Evolutionary conservation across 108 stramenopile species (phyloP), one percentile per base, ranked within the genome.

Genomic region (Pseudonitzschia multistriata): DNA sequence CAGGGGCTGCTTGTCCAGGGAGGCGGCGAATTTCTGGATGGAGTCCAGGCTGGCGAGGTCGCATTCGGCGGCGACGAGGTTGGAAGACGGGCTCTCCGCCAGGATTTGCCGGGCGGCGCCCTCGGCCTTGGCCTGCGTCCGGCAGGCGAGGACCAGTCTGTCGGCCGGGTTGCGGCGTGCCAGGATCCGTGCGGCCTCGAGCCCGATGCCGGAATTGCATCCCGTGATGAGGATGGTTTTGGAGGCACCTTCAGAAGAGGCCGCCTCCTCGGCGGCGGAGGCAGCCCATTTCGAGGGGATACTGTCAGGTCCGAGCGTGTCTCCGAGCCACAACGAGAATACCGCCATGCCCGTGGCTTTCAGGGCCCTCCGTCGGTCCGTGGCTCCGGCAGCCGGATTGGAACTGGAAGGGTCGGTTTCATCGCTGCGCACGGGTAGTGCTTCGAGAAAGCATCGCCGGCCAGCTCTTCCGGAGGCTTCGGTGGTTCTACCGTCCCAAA

Each of bases 191-290:
- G 87, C 79, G 3, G 94, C 94, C 81, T 95, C 91, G 53, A 85
- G 73, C 1, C 94, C 94, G 37, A 95, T 91, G 3, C 94, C 94
- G 5, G 80, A 82, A 65, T 87, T 88, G 62, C 72, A 64, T n/a
- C 83, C 83, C 10, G 83, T 84, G 24, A 84, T 64, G 15, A 84
- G 19, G 48, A 84, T 76, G 5, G 76, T 84, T 50, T 61, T 67
- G 7, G 68, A 62, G 21, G 61, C 34, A 21, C 5, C 0, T 24
- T 49, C 45, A 14, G 39, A 21, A 29, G 11, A 19, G n/a, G 42
- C 42, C 22, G 28, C 27, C 34, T 47, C 63, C 29, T 40, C 42
- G 30, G 39, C 63, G 24, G 63, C 63, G 28, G 29, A 33, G 5
- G 57, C 57, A n/a, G 34, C 57, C 57, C 57, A 59, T 15, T 59